A percentile compares a stretch with the other conserved stretches of the same genome.
Evolutionary conservation across 2,329 filamentous ascomycete genomes (phyloP).

Genomic region (Fusarium annulatum): DNA sequence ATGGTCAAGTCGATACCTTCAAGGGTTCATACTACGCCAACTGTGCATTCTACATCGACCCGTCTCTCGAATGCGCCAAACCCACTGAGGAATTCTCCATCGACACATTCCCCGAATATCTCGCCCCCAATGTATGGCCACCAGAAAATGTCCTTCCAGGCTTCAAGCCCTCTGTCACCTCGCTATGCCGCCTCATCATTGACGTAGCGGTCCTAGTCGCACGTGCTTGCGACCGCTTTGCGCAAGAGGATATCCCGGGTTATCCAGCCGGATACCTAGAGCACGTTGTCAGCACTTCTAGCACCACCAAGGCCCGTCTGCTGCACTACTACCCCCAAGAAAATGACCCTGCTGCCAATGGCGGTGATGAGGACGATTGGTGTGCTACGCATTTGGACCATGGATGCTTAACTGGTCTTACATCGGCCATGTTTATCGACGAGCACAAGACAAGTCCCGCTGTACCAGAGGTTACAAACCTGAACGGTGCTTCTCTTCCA

Average conservation of each 20-base stretch:
- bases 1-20: constrained; percentile 80
- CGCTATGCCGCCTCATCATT: constrained; percentile 85
- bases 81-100: constrained; percentile 68
- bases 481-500: constrained; percentile 50
- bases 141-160: constrained; percentile 73
- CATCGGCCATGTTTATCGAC: constrained; percentile 95
- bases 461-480: constrained; percentile 44
- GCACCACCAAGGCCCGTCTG: constrained; percentile 89
- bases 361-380: constrained; percentile 83
- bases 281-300: constrained; percentile 84
- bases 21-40: constrained; percentile 90
- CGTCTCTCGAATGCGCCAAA: constrained; percentile 68
- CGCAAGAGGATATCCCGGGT: constrained; percentile 77
- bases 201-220: constrained; percentile 91
- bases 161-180: constrained; percentile 78
- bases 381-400: constrained; percentile 92
- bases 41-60: constrained; percentile 79
- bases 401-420: constrained; percentile 92
- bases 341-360: constrained; percentile 50
- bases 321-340: constrained; percentile 89
- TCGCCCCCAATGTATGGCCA: constrained; percentile 92
- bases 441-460: constrained; percentile 64
- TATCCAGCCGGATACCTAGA: constrained; percentile 86
- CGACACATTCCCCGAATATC: constrained; percentile 84
- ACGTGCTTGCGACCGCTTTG: constrained; percentile 88